Conservation (phyloP, 257 asterid genomes). For the Orobanche coerulescens region DNA sequence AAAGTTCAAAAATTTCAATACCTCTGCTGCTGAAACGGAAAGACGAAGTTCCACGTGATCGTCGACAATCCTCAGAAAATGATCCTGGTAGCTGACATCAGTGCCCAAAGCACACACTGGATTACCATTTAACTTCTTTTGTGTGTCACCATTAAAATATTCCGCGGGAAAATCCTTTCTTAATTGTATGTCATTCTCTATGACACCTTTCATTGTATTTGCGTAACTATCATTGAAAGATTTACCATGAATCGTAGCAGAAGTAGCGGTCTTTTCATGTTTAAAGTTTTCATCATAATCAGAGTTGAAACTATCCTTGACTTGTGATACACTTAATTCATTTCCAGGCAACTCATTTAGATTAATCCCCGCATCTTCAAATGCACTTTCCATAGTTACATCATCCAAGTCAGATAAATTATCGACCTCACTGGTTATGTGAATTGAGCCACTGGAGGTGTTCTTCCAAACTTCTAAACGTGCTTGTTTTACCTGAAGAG, state of each 20-base stretch:
- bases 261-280: conserved; percentile 21
- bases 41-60: conserved; percentile 20
- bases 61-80: conserved; percentile 24
- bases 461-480: conserved; percentile 44
- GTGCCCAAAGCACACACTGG: conserved; percentile 23
- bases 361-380: conserved; percentile 50
- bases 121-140: conserved; percentile 18
- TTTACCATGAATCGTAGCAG: conserved; percentile 25
- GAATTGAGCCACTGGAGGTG: conserved; percentile 20
- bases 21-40: conserved; percentile 36
- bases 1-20: conserved; percentile 9
- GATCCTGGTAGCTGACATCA: conserved; percentile 22
- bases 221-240: conserved; percentile 20
- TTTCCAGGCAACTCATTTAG: conserved; percentile 20
- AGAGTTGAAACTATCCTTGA: conserved; percentile 48
- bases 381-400: conserved; percentile 55
- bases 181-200: conserved; percentile 21
- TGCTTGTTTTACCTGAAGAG: conserved; percentile 74
- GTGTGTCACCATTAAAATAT: conserved; percentile 22
- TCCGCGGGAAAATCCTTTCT: conserved; percentile 22
- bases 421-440: conserved; percentile 29
- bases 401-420: conserved; percentile 61
- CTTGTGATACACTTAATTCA: conserved; percentile 42
- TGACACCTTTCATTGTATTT: conserved; percentile 17
- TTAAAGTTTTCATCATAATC: conserved; percentile 29